Percentiles rank a stretch among this genome's conserved stretches.
Evolutionary conservation across 116 monocot species (phyloP).

Genomic region (Phalaenopsis hybrid): DNA sequence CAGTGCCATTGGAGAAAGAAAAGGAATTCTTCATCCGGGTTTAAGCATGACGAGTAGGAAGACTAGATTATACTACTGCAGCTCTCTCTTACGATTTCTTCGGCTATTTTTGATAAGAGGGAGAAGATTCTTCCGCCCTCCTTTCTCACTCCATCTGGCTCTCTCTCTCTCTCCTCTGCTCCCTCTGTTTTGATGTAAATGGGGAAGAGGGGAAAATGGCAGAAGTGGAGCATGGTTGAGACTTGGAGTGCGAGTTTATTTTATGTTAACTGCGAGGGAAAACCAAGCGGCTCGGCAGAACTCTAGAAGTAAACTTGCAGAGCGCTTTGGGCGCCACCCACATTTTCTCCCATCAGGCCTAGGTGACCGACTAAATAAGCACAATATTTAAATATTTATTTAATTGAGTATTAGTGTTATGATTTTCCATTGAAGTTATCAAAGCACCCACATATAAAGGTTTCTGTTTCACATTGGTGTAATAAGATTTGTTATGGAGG

Average conservation of each 20-base stretch:
- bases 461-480: no score
- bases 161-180: not conserved
- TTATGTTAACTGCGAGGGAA: conserved; percentile 5
- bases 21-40: not conserved
- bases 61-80: not conserved
- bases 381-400: no score
- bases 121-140: not conserved
- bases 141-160: not conserved
- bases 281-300: not conserved
- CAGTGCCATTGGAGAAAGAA: conserved; percentile 2
- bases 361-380: no score
- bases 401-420: no score
- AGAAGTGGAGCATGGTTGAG: not conserved
- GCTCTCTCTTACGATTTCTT: not conserved
- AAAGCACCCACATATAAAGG: no score
- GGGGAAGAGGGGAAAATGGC: not conserved
- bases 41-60: not conserved
- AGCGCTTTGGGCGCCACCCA: no score
- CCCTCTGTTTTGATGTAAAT: conserved; percentile 1
- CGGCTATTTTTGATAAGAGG: no score
- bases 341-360: no score
- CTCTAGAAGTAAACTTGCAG: not conserved
- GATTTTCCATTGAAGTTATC: no score
- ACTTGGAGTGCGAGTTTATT: not conserved
- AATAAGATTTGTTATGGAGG: no score